Evolutionary conservation across 371 early-diverging fungal genomes (phyloP).

Genomic region (Blyttiomyces sp.): DNA sequence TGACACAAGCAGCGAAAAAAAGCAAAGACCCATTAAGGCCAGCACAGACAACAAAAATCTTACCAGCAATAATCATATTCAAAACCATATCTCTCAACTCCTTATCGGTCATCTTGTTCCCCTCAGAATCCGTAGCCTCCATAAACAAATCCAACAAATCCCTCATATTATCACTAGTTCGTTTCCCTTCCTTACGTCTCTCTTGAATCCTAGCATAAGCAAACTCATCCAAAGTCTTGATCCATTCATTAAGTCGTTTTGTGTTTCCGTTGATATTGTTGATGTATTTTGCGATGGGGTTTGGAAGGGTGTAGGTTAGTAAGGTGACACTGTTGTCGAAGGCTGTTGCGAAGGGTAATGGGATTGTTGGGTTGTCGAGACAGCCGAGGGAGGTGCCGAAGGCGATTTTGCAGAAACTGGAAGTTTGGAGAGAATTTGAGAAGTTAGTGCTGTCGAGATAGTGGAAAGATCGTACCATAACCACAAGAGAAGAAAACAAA

Average conservation of each 20-base stretch:
- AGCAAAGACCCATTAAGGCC: too few species aligned
- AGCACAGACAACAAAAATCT: too few species aligned
- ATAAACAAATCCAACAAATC: slow-evolving; percentile 66
- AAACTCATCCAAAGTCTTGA: slow-evolving; percentile 6
- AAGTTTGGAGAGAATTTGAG: too few species aligned
- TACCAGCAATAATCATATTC: slow-evolving; percentile 70
- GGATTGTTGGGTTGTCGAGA: neutral
- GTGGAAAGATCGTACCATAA: too few species aligned
- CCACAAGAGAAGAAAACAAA: too few species aligned
- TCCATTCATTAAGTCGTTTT: neutral
- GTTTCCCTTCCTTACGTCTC: neutral
- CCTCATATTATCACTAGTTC: neutral
- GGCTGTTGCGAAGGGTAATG: slow-evolving; percentile 5
- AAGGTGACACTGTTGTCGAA: slow-evolving; percentile 14
- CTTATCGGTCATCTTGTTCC: slow-evolving; percentile 42
- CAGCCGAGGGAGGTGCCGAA: slow-evolving; percentile 1
- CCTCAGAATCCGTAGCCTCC: slow-evolving; percentile 51
- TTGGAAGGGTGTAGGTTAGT: neutral
- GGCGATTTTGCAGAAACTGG: slow-evolving; percentile 12
- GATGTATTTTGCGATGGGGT: slow-evolving; percentile 4
- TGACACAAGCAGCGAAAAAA: too few species aligned
- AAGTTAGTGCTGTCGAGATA: neutral
- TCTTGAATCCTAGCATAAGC: neutral
- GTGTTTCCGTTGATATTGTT: slow-evolving; percentile 4
- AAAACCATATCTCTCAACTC: slow-evolving; percentile 63